Evolutionary conservation across 2,329 filamentous ascomycete species (phyloP), one percentile per base, ranked within the genome.

Genomic region (Mycosphaerelloides madeirae): DNA sequence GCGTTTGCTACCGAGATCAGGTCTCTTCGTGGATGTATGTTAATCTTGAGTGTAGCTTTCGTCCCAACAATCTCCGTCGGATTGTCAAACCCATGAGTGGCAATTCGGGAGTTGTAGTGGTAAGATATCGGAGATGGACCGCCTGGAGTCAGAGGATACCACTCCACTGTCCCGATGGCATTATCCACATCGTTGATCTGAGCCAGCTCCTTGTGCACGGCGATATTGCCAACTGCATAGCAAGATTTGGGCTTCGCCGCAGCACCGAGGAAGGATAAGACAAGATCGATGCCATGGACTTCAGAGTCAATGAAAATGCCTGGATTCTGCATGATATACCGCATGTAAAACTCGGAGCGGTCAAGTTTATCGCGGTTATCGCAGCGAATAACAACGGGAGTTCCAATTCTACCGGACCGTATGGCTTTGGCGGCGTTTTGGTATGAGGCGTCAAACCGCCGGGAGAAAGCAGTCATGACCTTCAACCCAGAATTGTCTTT

Each of bases 261-360:
- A 11, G 61, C 65, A 3, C 67, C 66, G 31, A 73, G 64, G 52
- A 67, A 72, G 55, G 59, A 69, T 1, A 72, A 54, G 1, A 64
- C 64, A 0, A 73, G 59, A 46, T 73, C 70, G 43, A 73, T 70
- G 45, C 72, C 69, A 46, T 73, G 70, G 31, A 73, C 66, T 31
- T 59, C 53, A 48, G 62, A 66, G 52, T 73, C 69, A 19, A 73
- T 65, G 48, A 73, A 73, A 19, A 73, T 67, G 20, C 70, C 69
- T 20, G 69, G 68, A 40, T 62, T 68, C 15, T 57, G 55, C 40
- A 49, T 48, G 8, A 68, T 68, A 45, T 73, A 73, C 2, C 56
- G 50, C 22, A 71, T 64, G 46, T 72, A 72, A 52, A 70, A 71
- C 12, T 66, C 67, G n/a, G 55, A 58, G 20, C 57, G 53, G 48